Evolutionary conservation across 1,284 basidiomycete species (phyloP).

Genomic region (Boletus smithii): DNA sequence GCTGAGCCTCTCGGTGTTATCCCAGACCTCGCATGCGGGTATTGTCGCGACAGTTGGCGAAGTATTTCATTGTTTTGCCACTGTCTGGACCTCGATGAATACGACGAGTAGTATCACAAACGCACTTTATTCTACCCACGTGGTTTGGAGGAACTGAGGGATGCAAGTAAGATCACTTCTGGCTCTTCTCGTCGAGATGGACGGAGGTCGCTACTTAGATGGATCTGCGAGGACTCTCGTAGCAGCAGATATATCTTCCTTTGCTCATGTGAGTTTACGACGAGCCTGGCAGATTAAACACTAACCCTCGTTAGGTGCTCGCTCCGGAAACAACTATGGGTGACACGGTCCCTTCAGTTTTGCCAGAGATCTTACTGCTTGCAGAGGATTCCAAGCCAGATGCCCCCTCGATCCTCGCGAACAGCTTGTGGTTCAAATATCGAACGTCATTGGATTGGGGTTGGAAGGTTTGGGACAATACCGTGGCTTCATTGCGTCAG

Average conservation of each 20-base stretch:
- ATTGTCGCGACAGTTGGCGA: conserved; percentile 60
- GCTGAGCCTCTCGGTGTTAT: conserved; percentile 59
- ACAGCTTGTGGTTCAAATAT: conserved; percentile 76
- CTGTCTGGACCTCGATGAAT: conserved; percentile 73
- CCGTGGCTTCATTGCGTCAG: conserved; percentile 65
- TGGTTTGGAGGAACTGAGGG: conserved; percentile 58
- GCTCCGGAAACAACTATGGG: conserved; percentile 45
- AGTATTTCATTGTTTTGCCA: conserved; percentile 60
- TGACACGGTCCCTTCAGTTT: conserved; percentile 51
- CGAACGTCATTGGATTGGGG: conserved; percentile 67
- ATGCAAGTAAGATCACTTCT: conserved; percentile 62
- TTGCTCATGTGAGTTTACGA: conserved; percentile 50
- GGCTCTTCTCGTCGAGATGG: conserved; percentile 59
- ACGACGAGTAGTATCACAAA: conserved; percentile 51
- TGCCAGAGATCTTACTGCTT: conserved; percentile 67
- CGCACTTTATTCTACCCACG: conserved; percentile 60
- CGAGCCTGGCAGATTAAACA: not conserved
- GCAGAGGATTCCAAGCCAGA: conserved; percentile 54
- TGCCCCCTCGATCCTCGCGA: conserved; percentile 66
- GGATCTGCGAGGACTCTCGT: conserved; percentile 56
- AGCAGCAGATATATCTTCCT: conserved; percentile 49
- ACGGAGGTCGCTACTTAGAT: conserved; percentile 54
- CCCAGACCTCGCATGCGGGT: conserved; percentile 47
- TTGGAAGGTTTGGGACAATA: conserved; percentile 77
- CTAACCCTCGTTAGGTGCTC: conserved; percentile 38